Percentiles rank a stretch among this genome's conserved stretches.
Conservation (phyloP, 352 stramenopile genomes). For the Pythium brassicae region DNA sequence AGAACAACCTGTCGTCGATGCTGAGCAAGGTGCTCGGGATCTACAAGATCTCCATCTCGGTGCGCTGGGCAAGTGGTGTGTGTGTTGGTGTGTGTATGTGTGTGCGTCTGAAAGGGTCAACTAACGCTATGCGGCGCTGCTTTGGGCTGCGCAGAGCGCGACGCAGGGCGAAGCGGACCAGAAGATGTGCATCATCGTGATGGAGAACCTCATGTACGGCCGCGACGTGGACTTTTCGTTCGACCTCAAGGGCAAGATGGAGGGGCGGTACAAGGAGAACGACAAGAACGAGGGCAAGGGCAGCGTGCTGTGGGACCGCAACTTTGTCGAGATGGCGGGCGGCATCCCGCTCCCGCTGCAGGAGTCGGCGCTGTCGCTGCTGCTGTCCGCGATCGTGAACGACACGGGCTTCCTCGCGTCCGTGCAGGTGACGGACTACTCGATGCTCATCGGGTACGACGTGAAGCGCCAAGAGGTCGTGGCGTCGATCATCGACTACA, state of each 20-base stretch:
- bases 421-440: conserved; percentile 85
- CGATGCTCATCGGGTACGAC: conserved; percentile 86
- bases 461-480: conserved; percentile 84
- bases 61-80: no score
- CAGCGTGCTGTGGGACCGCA: conserved; percentile 79
- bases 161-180: conserved; percentile 54
- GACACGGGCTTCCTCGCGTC: conserved; percentile 83
- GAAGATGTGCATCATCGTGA: conserved; percentile 86
- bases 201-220: conserved; percentile 87
- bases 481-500: conserved; percentile 88
- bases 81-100: neutral
- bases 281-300: conserved; percentile 23
- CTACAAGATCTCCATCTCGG: conserved; percentile 81
- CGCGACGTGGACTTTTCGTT: conserved; percentile 85
- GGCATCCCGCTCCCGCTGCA: conserved; percentile 80
- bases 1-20: conserved; percentile 85
- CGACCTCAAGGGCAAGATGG: conserved; percentile 87
- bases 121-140: no score
- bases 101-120: neutral
- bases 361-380: conserved; percentile 74
- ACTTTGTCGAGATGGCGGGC: conserved; percentile 82
- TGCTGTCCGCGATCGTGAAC: conserved; percentile 82
- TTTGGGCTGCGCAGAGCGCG: no score
- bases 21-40: conserved; percentile 84
- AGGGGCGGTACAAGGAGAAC: conserved; percentile 66